These are phyloP conservation scores for Hypoxylon sp. DNA, from an alignment of 2,329 filamentous ascomycete species.

Conservation along the genomic window DNA sequence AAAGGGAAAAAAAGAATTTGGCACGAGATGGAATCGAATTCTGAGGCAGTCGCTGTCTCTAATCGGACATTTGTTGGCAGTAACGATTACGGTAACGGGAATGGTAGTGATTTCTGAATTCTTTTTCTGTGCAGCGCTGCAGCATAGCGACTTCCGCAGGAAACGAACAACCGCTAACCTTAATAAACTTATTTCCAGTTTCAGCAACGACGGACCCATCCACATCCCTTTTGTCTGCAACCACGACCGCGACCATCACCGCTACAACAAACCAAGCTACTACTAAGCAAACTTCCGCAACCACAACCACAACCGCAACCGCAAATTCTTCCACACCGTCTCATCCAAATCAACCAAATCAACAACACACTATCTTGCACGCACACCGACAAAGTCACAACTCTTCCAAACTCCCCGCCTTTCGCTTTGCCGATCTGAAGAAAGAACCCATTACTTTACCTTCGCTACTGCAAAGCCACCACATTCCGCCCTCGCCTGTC, in stretches of 20 bases:
- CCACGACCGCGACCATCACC: conserved; percentile 16
- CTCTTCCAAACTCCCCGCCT: conserved; percentile 67
- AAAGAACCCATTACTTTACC: conserved; percentile 54
- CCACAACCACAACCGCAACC: conserved; percentile 24
- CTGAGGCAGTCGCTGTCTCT: conserved; percentile 33
- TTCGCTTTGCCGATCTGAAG: conserved; percentile 65
- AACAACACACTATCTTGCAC: conserved; percentile 53
- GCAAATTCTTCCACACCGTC: conserved; percentile 30
- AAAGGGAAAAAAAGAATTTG: conserved; percentile 18
- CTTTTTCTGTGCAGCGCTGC: conserved; percentile 2
- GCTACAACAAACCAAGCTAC: conserved; percentile 21
- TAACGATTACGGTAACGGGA: conserved; percentile 20
- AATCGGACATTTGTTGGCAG: conserved; percentile 22
- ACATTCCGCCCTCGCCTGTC: conserved; percentile 57
- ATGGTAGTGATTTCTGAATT: conserved; percentile 11
- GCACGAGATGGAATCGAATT: conserved; percentile 36
- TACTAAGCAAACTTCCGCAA: conserved; percentile 11
- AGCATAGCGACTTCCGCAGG: conserved; percentile 13
- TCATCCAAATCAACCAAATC: conserved; percentile 13
- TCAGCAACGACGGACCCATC: conserved; percentile 36
- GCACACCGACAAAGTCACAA: conserved; percentile 66
- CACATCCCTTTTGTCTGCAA: conserved; percentile 30
- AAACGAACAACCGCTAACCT: conserved; percentile 27
- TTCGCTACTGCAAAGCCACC: conserved; percentile 52
- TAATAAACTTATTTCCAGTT: conserved; percentile 26